Evolutionary conservation across 495 filamentous ascomycete species (phyloP), one percentile per base, ranked within the genome.

Genomic region (Trichoderma erinaceum): DNA sequence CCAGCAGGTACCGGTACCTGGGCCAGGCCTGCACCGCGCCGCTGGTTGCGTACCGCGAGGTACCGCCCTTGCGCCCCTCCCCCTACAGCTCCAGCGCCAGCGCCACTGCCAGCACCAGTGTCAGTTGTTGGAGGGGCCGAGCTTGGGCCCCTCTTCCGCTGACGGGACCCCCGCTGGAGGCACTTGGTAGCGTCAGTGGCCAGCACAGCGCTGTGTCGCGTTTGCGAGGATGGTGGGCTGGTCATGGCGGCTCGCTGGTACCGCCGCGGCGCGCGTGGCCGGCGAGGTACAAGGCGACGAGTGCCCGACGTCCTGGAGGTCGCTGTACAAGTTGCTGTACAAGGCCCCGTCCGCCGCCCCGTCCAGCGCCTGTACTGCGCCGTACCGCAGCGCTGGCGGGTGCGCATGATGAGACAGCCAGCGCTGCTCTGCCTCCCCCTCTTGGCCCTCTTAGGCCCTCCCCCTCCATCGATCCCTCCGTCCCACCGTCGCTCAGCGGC

Each of bases 131-230:
- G 25, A 32, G 56, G 56, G 56, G 23, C 56, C 56, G 27, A 61
- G 56, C 56, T 27, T 61, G 23, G 35, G 56, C 56, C 56, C 56
- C 56, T 61, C 56, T 61, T 61, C 15, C 56, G 56, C 56, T 61
- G 56, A 61, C 56, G 56, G 56, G 56, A 61, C 56, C 56, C 56
- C 56, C 56, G 56, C 56, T 61, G 56, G 23, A 61, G n/a, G 48
- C 48, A 52, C 48, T 32, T 61, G 12, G 25, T 29, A 61, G 56
- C 56, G 56, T 16, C 56, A 25, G 27, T 61, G 56, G 56, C 56
- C 56, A 61, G 56, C 56, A 25, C 56, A 61, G 23, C 56, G 56
- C 56, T 13, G 56, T 61, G 56, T 61, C 56, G 56, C 25, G 56
- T 61, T 16, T 61, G 23, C 29, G 27, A 61, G 23, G 56, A 29